Base-by-base conservation (phyloP, 108 stramenopile species). In the Cyclotella distinguenda region DNA sequence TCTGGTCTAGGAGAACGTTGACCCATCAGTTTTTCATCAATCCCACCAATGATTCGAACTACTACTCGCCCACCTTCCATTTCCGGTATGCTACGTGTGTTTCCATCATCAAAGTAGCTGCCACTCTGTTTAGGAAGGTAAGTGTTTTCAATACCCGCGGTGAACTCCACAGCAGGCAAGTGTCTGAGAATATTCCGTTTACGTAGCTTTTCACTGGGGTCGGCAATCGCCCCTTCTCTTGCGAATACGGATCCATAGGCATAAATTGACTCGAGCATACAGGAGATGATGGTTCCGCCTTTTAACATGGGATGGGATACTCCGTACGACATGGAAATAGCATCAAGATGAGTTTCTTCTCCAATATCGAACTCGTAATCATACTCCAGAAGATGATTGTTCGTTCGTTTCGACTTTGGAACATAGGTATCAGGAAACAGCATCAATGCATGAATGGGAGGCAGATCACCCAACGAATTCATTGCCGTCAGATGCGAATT, bases 131-230 rank as follows among this genome's bases (percentile, higher is more conserved):
- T 78, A 27, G 92, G 92, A 39, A 93, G 84, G 59, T 76, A 93
- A n/a, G 69, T 68, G 60, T 93, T 90, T 55, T 88, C 77, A 56
- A 90, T 77, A 8, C 92, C 92, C 44, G 83, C 81, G 4, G 89
- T 82, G 34, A 93, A 80, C 65, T 93, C 89, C 39, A 89, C 76
- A 0, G 92, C 92, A 40, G 92, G 92, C 16, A 93, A 72, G 48
- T 93, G 92, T 12, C 87, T 79, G n/a, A 93, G 70, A 45, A 93
- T 84, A 50, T 93, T 90, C 27, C 92, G 50, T 63, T 93, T 93
- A 32, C 74, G 66, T 21, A 73, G 70, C 54, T 70, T 62, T 68
- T 88, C 89, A 26, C 65, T 80, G 26, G 86, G 88, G 60, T 93
- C 87, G n/a, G 88, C 62, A 36, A 86, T 59, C 6, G 92, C 82